Evolutionary conservation across 2,329 filamentous ascomycete species (phyloP).

Genomic region (Aspergillus ibericus): DNA sequence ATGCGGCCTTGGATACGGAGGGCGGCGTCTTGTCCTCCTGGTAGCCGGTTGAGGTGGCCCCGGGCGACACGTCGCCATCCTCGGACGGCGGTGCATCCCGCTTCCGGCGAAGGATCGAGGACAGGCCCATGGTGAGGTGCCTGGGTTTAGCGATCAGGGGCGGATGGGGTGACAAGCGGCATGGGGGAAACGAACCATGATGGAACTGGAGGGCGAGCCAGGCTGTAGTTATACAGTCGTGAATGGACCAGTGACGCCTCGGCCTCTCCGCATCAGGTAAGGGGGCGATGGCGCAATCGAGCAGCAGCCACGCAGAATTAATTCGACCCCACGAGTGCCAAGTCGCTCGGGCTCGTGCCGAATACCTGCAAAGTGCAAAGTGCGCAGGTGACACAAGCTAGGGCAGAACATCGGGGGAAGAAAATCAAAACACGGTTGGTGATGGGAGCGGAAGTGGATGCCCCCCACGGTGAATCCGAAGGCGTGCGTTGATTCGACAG

Average conservation of each 20-base stretch:
- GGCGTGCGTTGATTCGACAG: neutral
- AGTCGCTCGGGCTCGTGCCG: neutral
- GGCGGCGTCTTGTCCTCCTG: neutral
- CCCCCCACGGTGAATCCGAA: neutral
- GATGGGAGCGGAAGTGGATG: neutral
- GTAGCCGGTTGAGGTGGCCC: neutral
- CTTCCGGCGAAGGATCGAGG: constrained; percentile 1
- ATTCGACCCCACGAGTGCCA: neutral
- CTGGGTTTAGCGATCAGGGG: neutral
- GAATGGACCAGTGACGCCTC: neutral
- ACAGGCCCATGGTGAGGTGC: constrained; percentile 5
- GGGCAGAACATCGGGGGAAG: neutral
- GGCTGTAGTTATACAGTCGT: neutral
- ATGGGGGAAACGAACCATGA: neutral
- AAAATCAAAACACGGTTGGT: neutral
- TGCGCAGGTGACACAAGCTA: neutral
- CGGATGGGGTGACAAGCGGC: neutral
- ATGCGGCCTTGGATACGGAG: neutral
- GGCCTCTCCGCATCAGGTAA: neutral
- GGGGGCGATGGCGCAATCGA: neutral
- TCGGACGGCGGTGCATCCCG: neutral
- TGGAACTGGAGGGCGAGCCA: neutral
- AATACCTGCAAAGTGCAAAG: neutral
- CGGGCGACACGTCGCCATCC: neutral
- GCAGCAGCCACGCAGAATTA: neutral